Evolutionary conservation across 176 grass and related monocot species (phyloP), one percentile per base, ranked within the genome.

Genomic region (Cenchrus fungigraminus): DNA sequence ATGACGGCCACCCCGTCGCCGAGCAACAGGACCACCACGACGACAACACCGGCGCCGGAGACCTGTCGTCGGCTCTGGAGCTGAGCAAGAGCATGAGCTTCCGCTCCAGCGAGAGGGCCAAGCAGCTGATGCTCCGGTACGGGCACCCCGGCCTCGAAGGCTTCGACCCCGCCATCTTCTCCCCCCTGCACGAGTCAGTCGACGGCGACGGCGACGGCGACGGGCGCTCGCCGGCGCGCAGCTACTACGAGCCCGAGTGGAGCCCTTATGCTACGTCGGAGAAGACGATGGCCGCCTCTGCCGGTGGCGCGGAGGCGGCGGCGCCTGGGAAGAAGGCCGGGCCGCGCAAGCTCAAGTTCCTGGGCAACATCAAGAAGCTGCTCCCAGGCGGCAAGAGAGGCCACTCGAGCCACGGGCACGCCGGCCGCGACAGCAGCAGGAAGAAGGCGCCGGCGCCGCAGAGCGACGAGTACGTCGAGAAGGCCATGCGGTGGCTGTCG

Each of bases 51-150:
- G 49, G 15, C 79, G 60, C n/a, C 49, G 68, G 60, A 9, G 49
- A 53, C 46, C 1, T 79, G 80, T 82, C 79, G 80, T 82, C 74
- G 42, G 91, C 91, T 66, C 88, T 83, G 77, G 87, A 90, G n/a
- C 93, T 98, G 52, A 94, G 88, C 83, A 95, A 81, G 73, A 95
- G 85, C 87, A 85, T 91, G 46, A 94, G 91, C 85, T 90, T 74
- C 77, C 90, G 86, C 9, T 95, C 96, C 15, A 89, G 82, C 54
- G 91, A 90, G 69, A 92, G 84, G 68, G 93, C 87, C 56, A 98
- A 92, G 86, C 83, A 92, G 47, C 91, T 98, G 40, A 90, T 94
- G 92, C 67, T 95, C 54, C 89, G 74, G 65, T 95, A 95, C 84
- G 74, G 89, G 51, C 77, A 76, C 81, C 72, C 61, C 37, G 89